phyloP scores from a whole-genome alignment of 805 yeast genomes.

The Limtongozyma cylindracea region DNA sequence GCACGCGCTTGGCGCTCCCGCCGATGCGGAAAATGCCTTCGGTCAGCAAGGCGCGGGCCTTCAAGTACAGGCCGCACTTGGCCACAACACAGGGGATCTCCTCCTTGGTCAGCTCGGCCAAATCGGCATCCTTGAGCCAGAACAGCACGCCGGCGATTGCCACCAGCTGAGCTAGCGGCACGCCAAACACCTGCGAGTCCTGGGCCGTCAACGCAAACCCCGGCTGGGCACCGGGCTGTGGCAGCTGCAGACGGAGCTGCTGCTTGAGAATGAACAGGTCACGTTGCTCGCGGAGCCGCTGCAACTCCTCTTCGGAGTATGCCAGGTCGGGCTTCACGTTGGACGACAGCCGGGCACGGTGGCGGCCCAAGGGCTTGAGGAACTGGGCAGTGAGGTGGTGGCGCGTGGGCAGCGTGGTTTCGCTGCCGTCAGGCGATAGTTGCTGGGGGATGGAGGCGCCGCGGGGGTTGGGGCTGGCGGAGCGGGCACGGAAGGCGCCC shows the following conservation, averaged over 20 bases:
- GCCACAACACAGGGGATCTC: slow-evolving; percentile 96
- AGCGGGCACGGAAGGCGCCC: too few species aligned
- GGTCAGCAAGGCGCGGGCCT: slow-evolving; percentile 48
- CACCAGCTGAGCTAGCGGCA: slow-evolving; percentile 45
- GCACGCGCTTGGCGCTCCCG: neutral
- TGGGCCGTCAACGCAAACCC: slow-evolving; percentile 16
- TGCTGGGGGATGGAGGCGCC: too few species aligned
- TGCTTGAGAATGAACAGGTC: slow-evolving; percentile 22
- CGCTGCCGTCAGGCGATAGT: too few species aligned
- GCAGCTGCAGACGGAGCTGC: too few species aligned
- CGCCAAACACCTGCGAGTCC: slow-evolving; percentile 50
- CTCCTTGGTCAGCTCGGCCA: slow-evolving; percentile 43
- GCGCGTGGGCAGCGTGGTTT: too few species aligned
- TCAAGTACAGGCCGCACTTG: slow-evolving; percentile 72
- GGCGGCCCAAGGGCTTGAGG: too few species aligned
- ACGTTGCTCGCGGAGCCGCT: slow-evolving; percentile 16
- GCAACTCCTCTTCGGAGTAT: too few species aligned
- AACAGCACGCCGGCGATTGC: slow-evolving; percentile 56
- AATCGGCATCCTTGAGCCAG: slow-evolving; percentile 21
- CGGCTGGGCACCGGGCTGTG: too few species aligned
- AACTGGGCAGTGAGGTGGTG: too few species aligned
- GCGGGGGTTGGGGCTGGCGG: too few species aligned
- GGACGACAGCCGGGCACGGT: too few species aligned
- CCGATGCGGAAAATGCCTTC: slow-evolving; percentile 42
- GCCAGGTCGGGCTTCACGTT: too few species aligned